phyloP scores from a whole-genome alignment of 768 basidiomycete species.

The Boletus vinaceobasis region DNA sequence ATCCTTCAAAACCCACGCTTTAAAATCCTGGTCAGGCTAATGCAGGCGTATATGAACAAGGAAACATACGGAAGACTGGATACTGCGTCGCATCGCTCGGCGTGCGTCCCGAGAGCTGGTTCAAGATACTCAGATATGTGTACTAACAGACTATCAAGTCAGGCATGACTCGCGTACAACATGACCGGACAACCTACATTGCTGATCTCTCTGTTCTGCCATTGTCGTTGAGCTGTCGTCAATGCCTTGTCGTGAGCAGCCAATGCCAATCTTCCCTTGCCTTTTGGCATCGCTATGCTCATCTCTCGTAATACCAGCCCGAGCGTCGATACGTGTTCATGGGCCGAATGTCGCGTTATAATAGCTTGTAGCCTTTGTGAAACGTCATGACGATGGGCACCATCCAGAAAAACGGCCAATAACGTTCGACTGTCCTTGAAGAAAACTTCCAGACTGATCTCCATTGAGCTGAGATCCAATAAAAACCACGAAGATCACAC shows the following conservation, averaged over 20 bases:
- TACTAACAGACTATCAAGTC: constrained; percentile 47
- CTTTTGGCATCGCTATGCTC: constrained; percentile 25
- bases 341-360: constrained; percentile 38
- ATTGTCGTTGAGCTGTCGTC: constrained; percentile 68
- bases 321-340: constrained; percentile 43
- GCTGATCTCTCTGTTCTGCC: constrained; percentile 89
- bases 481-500: not conserved
- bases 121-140: constrained; percentile 83
- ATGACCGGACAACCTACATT: constrained; percentile 53
- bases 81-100: constrained; percentile 95
- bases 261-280: constrained; percentile 12
- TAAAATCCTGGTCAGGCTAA: not conserved
- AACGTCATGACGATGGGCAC: constrained; percentile 57
- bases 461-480: not conserved
- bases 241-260: constrained; percentile 43
- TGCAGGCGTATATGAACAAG: not conserved
- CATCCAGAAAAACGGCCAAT: constrained; percentile 75
- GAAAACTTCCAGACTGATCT: constrained; percentile 77
- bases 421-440: constrained; percentile 90
- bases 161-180: not conserved
- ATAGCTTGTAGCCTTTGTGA: constrained; percentile 51
- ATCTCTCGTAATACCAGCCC: constrained; percentile 41
- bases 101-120: constrained; percentile 89
- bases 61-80: constrained; percentile 75
- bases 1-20: constrained; percentile 88